phyloP scores from a whole-genome alignment of 2,329 filamentous ascomycete genomes.

The Aspergillus novoparasiticus region DNA sequence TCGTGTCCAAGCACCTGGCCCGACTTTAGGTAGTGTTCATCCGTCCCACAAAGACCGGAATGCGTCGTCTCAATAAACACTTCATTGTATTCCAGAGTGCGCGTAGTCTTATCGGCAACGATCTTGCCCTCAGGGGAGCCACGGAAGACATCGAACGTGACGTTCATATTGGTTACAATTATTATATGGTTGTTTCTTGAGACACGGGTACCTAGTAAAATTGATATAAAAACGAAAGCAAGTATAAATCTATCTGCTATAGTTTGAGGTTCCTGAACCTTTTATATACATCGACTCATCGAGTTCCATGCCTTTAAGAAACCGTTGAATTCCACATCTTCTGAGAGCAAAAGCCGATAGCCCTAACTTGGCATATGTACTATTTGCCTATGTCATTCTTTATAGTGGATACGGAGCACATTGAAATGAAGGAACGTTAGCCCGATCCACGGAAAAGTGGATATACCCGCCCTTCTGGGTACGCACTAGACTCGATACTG shows the following conservation, averaged over 20 bases:
- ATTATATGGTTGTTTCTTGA: background rate
- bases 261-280: background rate
- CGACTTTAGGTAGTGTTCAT: conserved; percentile 21
- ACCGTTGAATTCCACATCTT: background rate
- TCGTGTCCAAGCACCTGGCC: conserved; percentile 53
- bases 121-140: conserved; percentile 22
- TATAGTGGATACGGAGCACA: background rate
- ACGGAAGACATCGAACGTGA: conserved; percentile 21
- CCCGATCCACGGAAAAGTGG: background rate
- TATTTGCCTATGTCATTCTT: background rate
- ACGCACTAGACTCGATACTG: background rate
- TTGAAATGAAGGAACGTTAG: background rate
- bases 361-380: background rate
- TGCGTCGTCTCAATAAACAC: conserved; percentile 25
- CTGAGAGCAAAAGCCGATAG: background rate
- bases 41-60: conserved; percentile 27
- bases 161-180: background rate
- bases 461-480: background rate
- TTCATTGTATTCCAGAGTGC: conserved; percentile 14
- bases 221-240: background rate
- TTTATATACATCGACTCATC: background rate
- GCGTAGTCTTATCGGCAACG: conserved; percentile 10
- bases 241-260: background rate
- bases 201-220: background rate
- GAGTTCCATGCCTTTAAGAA: background rate